Conservation (phyloP, 176 grass and related monocot genomes). For the Juncus effusus region DNA sequence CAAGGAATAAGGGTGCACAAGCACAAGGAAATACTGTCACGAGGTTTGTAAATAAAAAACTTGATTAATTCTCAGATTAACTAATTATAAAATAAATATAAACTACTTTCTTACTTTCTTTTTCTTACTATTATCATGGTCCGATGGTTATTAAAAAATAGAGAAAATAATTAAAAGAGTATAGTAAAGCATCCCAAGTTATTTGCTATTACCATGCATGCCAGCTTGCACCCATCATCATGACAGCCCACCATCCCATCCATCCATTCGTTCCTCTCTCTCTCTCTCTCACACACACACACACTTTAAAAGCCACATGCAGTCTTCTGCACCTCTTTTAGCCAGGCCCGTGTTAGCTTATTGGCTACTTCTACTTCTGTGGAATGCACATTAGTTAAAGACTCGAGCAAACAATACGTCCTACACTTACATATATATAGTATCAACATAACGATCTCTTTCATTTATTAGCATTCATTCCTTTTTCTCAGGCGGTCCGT, state of each 20-base stretch:
- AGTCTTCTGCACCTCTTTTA: conserved; percentile 2
- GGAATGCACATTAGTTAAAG: conserved; percentile 5
- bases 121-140: conserved; percentile 6
- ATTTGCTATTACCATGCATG: conserved; percentile 17
- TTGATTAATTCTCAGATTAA: not conserved
- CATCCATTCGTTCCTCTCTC: conserved; percentile 1
- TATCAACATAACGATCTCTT: not conserved
- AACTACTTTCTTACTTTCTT: not conserved
- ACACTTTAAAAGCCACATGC: conserved; percentile 26
- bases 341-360: conserved; percentile 3
- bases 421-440: not conserved
- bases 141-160: conserved; percentile 10
- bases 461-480: not conserved
- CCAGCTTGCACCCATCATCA: conserved; percentile 27
- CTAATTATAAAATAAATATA: not conserved
- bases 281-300: conserved; percentile 10
- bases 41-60: conserved; percentile 3
- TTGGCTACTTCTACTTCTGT: conserved; percentile 9
- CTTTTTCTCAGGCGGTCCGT: conserved; percentile 6
- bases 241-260: conserved; percentile 1
- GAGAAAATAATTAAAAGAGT: not conserved
- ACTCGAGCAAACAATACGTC: not conserved
- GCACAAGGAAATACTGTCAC: conserved; percentile 3
- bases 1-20: not conserved
- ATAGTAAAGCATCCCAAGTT: conserved; percentile 18